Conservation (phyloP, 768 basidiomycete genomes). For the Thelephora ganbajun region DNA sequence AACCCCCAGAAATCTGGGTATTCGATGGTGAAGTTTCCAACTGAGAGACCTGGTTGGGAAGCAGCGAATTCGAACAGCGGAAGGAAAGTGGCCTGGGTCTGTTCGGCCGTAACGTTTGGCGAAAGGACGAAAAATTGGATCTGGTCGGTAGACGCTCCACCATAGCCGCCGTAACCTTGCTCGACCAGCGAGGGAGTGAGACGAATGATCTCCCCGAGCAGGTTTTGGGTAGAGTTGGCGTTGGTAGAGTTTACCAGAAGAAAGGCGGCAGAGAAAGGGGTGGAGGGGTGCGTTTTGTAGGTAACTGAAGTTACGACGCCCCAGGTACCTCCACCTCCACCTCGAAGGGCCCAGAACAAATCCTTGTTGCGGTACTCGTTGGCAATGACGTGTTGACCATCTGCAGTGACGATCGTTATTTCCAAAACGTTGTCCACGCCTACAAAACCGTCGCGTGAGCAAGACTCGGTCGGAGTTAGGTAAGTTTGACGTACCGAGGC, state of each 20-base stretch:
- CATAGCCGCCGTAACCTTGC: constrained; percentile 31
- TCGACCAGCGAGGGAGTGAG: constrained; percentile 24
- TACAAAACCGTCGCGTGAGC: constrained; percentile 6
- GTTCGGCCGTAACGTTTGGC: constrained; percentile 22
- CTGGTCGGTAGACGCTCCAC: constrained; percentile 7
- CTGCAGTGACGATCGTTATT: constrained; percentile 29
- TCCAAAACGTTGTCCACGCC: constrained; percentile 35
- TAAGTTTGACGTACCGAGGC: constrained; percentile 21
- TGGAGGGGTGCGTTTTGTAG: constrained; percentile 26
- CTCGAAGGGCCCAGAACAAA: constrained; percentile 40
- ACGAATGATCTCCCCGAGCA: constrained; percentile 22
- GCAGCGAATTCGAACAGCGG: constrained; percentile 19
- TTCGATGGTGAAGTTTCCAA: constrained; percentile 8
- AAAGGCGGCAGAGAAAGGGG: constrained; percentile 18
- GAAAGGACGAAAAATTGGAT: constrained; percentile 17
- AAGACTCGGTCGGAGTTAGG: background rate
- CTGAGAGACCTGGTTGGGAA: background rate
- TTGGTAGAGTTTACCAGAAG: constrained; percentile 8
- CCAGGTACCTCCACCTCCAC: constrained; percentile 36
- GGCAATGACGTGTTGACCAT: constrained; percentile 23
- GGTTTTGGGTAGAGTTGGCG: constrained; percentile 8
- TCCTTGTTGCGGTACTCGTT: constrained; percentile 28
- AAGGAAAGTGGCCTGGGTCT: constrained; percentile 20
- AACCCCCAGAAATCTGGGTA: constrained; percentile 7
- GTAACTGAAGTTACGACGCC: constrained; percentile 34